Evolutionary conservation across 148 eudicot species (phyloP).

Genomic region (Rhododendron vialii): DNA sequence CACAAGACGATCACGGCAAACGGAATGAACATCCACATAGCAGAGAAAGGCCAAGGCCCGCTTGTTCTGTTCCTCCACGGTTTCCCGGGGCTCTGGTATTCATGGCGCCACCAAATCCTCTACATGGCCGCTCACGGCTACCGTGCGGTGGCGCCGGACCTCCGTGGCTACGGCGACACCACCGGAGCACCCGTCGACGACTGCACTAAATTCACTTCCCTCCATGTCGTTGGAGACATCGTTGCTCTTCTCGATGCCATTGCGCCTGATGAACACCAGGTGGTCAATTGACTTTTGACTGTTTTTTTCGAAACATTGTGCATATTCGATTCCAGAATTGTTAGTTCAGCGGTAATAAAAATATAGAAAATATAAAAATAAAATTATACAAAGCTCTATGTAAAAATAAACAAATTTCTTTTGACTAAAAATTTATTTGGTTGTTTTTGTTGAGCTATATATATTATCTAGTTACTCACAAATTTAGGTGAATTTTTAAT

Average conservation of each 20-base stretch:
- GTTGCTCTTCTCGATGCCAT: constrained; percentile 19
- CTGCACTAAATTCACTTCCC: constrained; percentile 17
- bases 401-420: too few relatives aligned
- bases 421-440: too few relatives aligned
- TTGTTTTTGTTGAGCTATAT: too few relatives aligned
- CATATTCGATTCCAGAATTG: too few relatives aligned
- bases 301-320: too few relatives aligned
- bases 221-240: constrained; percentile 21
- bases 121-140: constrained; percentile 25
- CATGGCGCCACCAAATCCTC: constrained; percentile 31
- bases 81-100: constrained; percentile 8
- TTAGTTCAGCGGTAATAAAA: too few relatives aligned
- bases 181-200: constrained; percentile 27
- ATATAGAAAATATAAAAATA: too few relatives aligned
- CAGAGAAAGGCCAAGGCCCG: constrained; percentile 31
- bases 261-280: constrained; percentile 12
- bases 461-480: too few relatives aligned
- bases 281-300: background rate
- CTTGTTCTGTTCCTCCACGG: constrained; percentile 35
- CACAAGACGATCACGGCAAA: constrained; percentile 19
- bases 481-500: too few relatives aligned
- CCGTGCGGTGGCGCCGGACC: constrained; percentile 39
- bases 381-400: too few relatives aligned
- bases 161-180: constrained; percentile 39
- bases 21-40: constrained; percentile 33